Percentiles rank a stretch among this genome's conserved stretches.
phyloP scores from a whole-genome alignment of 2,329 filamentous ascomycete genomes.

The Aspergillus novoparasiticus region DNA sequence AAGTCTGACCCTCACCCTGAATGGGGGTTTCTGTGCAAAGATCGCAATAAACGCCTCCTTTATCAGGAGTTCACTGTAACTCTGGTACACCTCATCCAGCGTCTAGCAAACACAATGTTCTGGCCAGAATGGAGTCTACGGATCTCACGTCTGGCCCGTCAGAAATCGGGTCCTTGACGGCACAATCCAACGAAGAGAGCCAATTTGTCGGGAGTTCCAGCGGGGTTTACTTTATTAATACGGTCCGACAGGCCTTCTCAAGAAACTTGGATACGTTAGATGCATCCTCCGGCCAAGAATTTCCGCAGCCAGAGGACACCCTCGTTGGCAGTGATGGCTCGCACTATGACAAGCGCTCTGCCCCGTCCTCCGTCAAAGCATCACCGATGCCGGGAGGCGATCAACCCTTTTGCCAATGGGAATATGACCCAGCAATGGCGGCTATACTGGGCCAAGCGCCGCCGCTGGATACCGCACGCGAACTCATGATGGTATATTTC shows the following conservation, averaged over 20 bases:
- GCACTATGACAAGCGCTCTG: slow-evolving; percentile 21
- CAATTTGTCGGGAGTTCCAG: slow-evolving; percentile 57
- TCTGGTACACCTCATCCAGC: not conserved
- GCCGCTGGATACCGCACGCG: slow-evolving; percentile 37
- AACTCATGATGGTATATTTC: slow-evolving; percentile 54
- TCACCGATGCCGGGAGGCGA: slow-evolving; percentile 10
- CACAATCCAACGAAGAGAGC: slow-evolving; percentile 48
- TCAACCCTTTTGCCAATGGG: slow-evolving; percentile 26
- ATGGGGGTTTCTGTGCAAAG: not conserved
- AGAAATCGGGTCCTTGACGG: slow-evolving; percentile 47
- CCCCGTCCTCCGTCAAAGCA: slow-evolving; percentile 10
- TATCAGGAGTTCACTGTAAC: not conserved
- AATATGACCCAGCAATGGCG: slow-evolving; percentile 31
- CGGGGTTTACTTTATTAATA: slow-evolving; percentile 58
- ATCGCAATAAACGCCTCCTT: not conserved
- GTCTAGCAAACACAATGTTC: slow-evolving; percentile 18
- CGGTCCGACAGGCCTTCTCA: slow-evolving; percentile 55
- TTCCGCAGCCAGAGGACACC: slow-evolving; percentile 34
- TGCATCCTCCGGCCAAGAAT: slow-evolving; percentile 22
- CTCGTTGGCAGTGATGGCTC: slow-evolving; percentile 31
- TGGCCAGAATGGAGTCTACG: slow-evolving; percentile 29
- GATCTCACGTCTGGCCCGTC: slow-evolving; percentile 31
- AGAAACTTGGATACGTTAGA: slow-evolving; percentile 29
- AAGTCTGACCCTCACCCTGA: not conserved
- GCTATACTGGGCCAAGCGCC: slow-evolving; percentile 31